Evolutionary conservation across 345 rosid species (phyloP), one percentile per base, ranked within the genome.

Genomic region (Eucalyptus pumila): DNA sequence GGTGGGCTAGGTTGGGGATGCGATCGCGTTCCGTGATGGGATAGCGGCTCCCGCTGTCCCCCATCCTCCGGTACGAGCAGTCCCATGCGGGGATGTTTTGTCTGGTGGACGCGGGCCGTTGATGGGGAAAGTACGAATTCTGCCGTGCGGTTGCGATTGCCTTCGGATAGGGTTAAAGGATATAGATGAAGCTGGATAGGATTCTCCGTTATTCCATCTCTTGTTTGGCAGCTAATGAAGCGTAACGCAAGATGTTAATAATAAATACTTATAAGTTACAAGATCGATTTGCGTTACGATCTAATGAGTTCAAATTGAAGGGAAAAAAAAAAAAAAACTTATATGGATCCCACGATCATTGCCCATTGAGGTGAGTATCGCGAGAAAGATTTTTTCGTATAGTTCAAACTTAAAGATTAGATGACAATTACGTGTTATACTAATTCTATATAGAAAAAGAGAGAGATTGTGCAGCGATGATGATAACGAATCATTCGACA

Each of bases 361-460:
- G 13, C 26, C 44, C 44, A 3, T 11, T 23, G 11, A 17, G 19
- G 26, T 14, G 21, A 69, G 44, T 1, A 17, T 21, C 14, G 0
- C 2, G 3, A 67, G 1, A 67, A 17, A 4, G 23, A 1, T 67
- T 67, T 67, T 65, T 67, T 1, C 40, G 1, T 32, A 3, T n/a
- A 15, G 10, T 32, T 17, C 19, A 11, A 14, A 15, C 2, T 34
- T 3, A 21, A 21, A 52, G 0, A 0, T 52, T 52, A 52, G 1
- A 52, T 52, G 26, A 52, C 24, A 52, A 2, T 8, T 52, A 8
- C 2, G 0, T 52, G 24, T 1, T 52, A 52, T 19, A 19, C 0
- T 21, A 52, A 19, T 52, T 52, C 0, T 52, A 52, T 4, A 21
- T 52, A 52, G 2, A 19, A 19, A 52, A 24, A 52, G 58, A 65